Evolutionary conservation across 2,329 filamentous ascomycete species (phyloP), one percentile per base, ranked within the genome.

Genomic region (Coniochaeta prunicola): DNA sequence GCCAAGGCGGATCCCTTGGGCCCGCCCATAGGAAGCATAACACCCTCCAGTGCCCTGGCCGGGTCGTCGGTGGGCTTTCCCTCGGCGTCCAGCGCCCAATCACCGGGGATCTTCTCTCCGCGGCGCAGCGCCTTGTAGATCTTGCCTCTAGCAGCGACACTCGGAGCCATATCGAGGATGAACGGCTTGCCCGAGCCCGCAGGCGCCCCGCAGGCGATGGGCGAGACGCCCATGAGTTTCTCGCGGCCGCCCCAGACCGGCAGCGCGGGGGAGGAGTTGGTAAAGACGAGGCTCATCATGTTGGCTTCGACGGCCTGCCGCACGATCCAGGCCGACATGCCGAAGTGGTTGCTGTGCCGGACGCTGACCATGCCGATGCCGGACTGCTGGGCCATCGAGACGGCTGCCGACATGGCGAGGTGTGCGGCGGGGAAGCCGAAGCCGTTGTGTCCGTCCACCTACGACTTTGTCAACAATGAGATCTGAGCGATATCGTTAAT

Each of bases 11-110:
- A 90, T 0, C 91, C 91, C 71, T 94, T 94, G 0, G 90, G 89
- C 0, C 91, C 90, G 2, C 90, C 90, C 88, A 94, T 92, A 0
- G 90, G 90, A 21, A 93, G 74, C 90, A 94, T 93, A 3, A 92
- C 88, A 1, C 90, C 90, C 34, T 84, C 82, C 10, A 94, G 74
- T 0, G 90, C 91, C 21, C 78, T 79, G 1, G 78, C 81, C 0
- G 91, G 89, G 64, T 94, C 89, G 59, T 88, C 83, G 0, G 89
- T 91, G n/a, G 74, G 78, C 13, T 76, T 76, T 0, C 90, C 90
- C 17, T 92, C 81, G 0, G 75, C 78, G 70, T 93, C 89, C 7
- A 93, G 76, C 1, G 89, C 90, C 90, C 90, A 94, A 65, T 87
- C 86, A 1, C 72, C 59, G 0, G 87, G 87, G n/a, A 90, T 90